A percentile compares a stretch with the other conserved stretches of the same genome.
Evolutionary conservation across 371 early-diverging fungal species (phyloP).

Genomic region (Lichtheimia ornata): DNA sequence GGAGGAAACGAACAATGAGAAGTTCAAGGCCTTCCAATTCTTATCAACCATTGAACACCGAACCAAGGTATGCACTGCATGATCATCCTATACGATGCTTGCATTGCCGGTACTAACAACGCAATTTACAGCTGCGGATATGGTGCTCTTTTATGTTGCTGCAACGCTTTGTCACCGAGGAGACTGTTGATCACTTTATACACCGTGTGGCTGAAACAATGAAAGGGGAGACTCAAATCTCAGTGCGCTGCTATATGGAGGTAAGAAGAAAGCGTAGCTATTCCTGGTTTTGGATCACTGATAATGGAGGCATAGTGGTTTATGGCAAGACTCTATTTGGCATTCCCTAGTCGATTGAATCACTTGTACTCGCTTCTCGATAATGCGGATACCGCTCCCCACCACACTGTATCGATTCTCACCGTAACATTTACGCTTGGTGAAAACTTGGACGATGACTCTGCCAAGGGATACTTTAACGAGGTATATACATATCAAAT

Average conservation of each 20-base stretch:
- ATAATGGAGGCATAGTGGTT: constrained; percentile 27
- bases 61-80: constrained; percentile 33
- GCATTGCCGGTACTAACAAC: too few relatives aligned
- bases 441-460: constrained; percentile 23
- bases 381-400: constrained; percentile 39
- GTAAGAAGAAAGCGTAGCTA: constrained; percentile 12
- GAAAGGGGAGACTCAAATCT: constrained; percentile 43
- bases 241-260: constrained; percentile 57
- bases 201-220: constrained; percentile 32
- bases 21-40: constrained; percentile 32
- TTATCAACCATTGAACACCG: constrained; percentile 48
- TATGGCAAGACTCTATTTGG: constrained; percentile 24
- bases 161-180: constrained; percentile 36
- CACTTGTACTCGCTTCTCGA: constrained; percentile 26
- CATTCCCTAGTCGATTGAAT: constrained; percentile 32
- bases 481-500: constrained; percentile 14
- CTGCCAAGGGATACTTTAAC: constrained; percentile 21
- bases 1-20: constrained; percentile 15
- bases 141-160: constrained; percentile 56
- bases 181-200: constrained; percentile 29
- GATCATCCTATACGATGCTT: not conserved
- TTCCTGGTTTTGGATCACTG: not conserved
- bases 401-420: constrained; percentile 48
- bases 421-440: constrained; percentile 41
- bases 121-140: constrained; percentile 34